These are phyloP conservation scores for Aurinia saxatilis DNA, from an alignment of 345 rosid genomes.

Conservation along the genomic window DNA sequence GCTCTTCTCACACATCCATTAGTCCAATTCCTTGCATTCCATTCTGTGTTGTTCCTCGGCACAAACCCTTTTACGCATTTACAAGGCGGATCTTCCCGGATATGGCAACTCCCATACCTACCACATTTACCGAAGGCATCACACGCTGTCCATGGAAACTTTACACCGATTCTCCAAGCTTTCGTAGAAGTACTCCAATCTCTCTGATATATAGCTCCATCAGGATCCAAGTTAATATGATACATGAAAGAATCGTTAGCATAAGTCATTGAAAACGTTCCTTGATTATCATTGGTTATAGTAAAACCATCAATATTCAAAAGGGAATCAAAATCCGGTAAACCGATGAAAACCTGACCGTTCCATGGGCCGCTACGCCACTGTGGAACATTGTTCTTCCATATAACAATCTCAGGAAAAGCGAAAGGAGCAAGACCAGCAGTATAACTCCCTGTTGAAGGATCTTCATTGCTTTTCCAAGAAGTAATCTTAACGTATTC, in stretches of 20 bases:
- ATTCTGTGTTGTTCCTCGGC: conserved; percentile 37
- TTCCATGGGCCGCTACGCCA: conserved; percentile 68
- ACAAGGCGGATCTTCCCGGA: conserved; percentile 31
- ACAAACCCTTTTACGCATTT: conserved; percentile 46
- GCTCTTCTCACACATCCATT: conserved; percentile 41
- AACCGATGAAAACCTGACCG: conserved; percentile 37
- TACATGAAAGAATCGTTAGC: not conserved
- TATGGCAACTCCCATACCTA: conserved; percentile 31
- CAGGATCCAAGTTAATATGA: conserved; percentile 20
- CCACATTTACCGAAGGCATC: conserved; percentile 51
- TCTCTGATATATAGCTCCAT: conserved; percentile 25
- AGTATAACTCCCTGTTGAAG: not conserved
- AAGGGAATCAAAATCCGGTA: conserved; percentile 21
- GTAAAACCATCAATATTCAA: conserved; percentile 27
- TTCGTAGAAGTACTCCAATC: conserved; percentile 12
- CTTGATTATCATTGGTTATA: conserved; percentile 18
- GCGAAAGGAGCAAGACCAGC: not conserved
- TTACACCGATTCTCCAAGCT: not conserved
- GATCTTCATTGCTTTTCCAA: not conserved
- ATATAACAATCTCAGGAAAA: conserved; percentile 23
- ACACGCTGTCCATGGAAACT: conserved; percentile 15
- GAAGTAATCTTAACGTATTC: not conserved
- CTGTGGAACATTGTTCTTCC: conserved; percentile 34
- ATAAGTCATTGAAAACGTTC: conserved; percentile 11
- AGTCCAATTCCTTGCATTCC: conserved; percentile 37